Evolutionary conservation across 2,329 filamentous ascomycete genomes (phyloP).

Genomic region (Metarhizium humberi): DNA sequence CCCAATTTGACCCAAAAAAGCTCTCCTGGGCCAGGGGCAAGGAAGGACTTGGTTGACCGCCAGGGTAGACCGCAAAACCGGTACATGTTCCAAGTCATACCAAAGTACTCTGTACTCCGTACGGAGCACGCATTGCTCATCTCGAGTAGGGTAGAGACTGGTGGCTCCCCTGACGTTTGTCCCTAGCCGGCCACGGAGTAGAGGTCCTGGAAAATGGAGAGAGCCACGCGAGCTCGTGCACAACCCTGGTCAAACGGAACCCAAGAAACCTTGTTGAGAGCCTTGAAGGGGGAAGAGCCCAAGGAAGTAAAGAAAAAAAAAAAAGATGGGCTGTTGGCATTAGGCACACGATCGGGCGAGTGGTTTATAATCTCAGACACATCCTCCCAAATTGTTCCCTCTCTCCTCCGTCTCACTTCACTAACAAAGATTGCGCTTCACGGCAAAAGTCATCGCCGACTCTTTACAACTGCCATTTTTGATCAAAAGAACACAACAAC

Average conservation of each 20-base stretch:
- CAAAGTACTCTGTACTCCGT: background rate
- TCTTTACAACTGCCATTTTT: background rate
- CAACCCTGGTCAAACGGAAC: slow-evolving; percentile 5
- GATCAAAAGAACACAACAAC: background rate
- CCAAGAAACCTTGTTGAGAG: background rate
- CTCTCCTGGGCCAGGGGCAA: background rate
- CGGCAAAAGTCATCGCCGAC: background rate
- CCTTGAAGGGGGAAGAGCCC: background rate
- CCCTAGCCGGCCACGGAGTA: background rate
- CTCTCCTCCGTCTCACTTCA: background rate
- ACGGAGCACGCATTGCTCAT: background rate
- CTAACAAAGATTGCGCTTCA: background rate
- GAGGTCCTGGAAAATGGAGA: slow-evolving; percentile 7
- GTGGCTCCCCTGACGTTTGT: slow-evolving; percentile 1
- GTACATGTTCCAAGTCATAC: background rate
- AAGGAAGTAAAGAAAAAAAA: background rate
- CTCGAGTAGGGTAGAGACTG: background rate
- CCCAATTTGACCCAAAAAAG: background rate
- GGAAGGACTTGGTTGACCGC: background rate
- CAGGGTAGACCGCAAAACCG: slow-evolving; percentile 3
- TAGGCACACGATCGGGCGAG: background rate
- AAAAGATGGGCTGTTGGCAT: slow-evolving; percentile 2
- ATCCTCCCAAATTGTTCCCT: slow-evolving; percentile 5
- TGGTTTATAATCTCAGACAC: slow-evolving; percentile 12
- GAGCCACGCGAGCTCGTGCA: slow-evolving; percentile 12